Evolutionary conservation across 1,139 yeast species (phyloP), one percentile per base, ranked within the genome.

Genomic region (Yamadazyma aaseri): DNA sequence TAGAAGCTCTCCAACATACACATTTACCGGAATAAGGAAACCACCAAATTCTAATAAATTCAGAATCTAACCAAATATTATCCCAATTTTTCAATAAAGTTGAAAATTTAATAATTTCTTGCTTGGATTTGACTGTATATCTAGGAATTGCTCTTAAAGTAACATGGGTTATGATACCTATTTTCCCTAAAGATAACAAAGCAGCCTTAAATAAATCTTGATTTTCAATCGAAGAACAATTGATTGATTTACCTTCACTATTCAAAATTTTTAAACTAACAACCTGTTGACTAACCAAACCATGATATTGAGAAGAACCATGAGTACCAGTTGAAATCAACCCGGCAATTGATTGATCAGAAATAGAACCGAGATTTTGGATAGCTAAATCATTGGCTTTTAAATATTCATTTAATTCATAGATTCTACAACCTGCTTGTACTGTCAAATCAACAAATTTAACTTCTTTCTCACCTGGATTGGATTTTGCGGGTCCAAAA

Each of bases 31-130:
- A 73, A 57, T 92, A 92, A 1, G 98, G 98, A 59, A 86, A 92
- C 97, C 98, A 92, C 97, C 97, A 92, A 32, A 89, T 77, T 44
- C 97, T 76, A 29, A 87, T 82, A 51, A 81, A 92, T 61, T 92
- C 98, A n/a, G 90, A 75, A 34, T 86, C 81, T 6, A 86, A 77
- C 96, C 97, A 92, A 28, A 90, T 62, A 11, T 71, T 67, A 39
- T 79, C 80, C 89, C 94, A 79, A 50, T 75, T 63, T 12, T 70
- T 67, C 47, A 89, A 58, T 31, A 90, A 65, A 6, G 87, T 76
- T 20, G 81, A 83, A 53, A 90, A 87, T 24, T 79, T 66, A 47
- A 90, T 79, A 29, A 89, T 82, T 58, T 89, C 95, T 56, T 86
- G 95, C 32, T 76, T 71, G 10, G 96, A 82, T 56, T 77, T 82